Evolutionary conservation across 2,329 filamentous ascomycete genomes (phyloP).

Genomic region (Proliferodiscus dingleyae): DNA sequence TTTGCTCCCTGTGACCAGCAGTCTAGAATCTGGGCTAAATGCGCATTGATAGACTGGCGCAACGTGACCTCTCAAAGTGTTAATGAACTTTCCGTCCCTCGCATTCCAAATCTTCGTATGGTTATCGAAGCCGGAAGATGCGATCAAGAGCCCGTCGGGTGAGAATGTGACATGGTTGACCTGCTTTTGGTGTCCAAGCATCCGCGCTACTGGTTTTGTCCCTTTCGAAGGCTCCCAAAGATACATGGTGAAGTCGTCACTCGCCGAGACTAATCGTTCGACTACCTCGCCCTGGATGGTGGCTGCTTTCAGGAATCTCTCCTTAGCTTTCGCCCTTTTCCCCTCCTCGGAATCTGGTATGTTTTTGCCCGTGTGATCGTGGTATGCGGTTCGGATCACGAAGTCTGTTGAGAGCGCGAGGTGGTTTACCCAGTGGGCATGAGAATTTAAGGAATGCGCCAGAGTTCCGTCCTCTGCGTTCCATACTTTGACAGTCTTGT

Average conservation of each 20-base stretch:
- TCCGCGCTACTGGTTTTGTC: slow-evolving; percentile 78
- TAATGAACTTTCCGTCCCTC: slow-evolving; percentile 71
- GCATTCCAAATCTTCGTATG: slow-evolving; percentile 90
- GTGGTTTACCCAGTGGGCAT: slow-evolving; percentile 95
- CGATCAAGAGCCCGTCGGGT: slow-evolving; percentile 81
- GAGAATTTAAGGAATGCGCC: slow-evolving; percentile 71
- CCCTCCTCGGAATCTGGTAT: slow-evolving; percentile 65
- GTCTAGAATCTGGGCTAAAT: slow-evolving; percentile 87
- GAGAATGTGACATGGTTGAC: slow-evolving; percentile 96
- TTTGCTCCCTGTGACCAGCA: slow-evolving; percentile 82
- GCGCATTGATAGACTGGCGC: slow-evolving; percentile 88
- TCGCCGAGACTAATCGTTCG: slow-evolving; percentile 83
- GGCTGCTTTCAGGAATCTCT: slow-evolving; percentile 81
- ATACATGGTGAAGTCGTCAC: slow-evolving; percentile 94
- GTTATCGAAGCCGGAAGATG: slow-evolving; percentile 89
- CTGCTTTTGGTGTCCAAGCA: slow-evolving; percentile 93
- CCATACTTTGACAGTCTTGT: slow-evolving; percentile 92
- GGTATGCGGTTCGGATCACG: slow-evolving; percentile 77
- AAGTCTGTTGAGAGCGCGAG: slow-evolving; percentile 91
- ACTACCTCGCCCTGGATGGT: slow-evolving; percentile 69
- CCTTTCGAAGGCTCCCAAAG: slow-evolving; percentile 80
- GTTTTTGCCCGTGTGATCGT: slow-evolving; percentile 74
- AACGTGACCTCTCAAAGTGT: slow-evolving; percentile 83
- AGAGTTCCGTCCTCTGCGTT: slow-evolving; percentile 73
- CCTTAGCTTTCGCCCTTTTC: slow-evolving; percentile 69